phyloP scores from a whole-genome alignment of 1,139 yeast genomes.

The Zygoascus hellenicus region DNA sequence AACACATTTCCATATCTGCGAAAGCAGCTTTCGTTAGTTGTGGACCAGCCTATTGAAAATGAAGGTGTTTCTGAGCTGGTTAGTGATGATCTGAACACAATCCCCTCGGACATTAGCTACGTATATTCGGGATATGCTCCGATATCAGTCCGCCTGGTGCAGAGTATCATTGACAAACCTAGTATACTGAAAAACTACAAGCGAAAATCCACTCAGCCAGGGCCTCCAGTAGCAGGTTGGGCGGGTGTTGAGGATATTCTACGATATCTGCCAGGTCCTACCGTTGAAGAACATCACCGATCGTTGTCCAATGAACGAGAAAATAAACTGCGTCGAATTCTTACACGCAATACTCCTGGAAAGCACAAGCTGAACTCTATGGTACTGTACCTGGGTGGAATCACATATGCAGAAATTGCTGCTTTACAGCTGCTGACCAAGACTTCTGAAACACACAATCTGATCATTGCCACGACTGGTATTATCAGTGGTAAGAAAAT shows the following conservation, averaged over 20 bases:
- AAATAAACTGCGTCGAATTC: conserved; percentile 34
- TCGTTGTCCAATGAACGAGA: conserved; percentile 29
- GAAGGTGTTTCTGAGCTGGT: conserved; percentile 20
- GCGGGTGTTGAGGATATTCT: conserved; percentile 34
- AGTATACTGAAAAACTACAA: conserved; percentile 21
- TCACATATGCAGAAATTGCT: conserved; percentile 72
- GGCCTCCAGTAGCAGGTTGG: conserved; percentile 26
- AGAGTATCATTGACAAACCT: conserved; percentile 34
- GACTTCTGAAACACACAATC: conserved; percentile 30
- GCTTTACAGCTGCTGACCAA: conserved; percentile 54
- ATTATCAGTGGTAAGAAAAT: conserved; percentile 46
- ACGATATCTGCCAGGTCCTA: conserved; percentile 33
- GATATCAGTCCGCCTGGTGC: conserved; percentile 39
- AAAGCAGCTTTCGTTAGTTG: conserved; percentile 27
- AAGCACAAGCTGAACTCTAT: conserved; percentile 33
- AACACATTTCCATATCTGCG: conserved; percentile 25
- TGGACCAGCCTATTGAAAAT: conserved; percentile 22
- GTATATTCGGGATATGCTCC: conserved; percentile 47
- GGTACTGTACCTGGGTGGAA: conserved; percentile 65
- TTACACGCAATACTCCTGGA: conserved; percentile 29
- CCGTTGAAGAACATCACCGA: conserved; percentile 33
- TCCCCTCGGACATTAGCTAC: conserved; percentile 32
- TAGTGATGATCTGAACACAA: conserved; percentile 11
- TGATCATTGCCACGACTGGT: conserved; percentile 53
- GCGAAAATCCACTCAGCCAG: conserved; percentile 13